phyloP scores from a whole-genome alignment of 192 early-diverging fungal species.

The Pilaira anomala region DNA sequence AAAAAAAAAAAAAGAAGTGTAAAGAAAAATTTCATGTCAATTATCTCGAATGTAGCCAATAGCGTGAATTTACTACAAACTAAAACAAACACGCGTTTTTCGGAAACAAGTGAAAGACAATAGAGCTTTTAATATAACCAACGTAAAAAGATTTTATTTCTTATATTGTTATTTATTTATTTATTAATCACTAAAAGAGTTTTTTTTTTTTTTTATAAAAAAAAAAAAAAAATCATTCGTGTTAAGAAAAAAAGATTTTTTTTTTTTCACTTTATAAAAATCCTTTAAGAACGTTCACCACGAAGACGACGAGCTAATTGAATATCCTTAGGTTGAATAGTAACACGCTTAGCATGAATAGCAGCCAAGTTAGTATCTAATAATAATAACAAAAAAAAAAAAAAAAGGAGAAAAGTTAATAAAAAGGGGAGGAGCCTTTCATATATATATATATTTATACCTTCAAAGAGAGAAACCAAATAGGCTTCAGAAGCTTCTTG shows the following conservation, averaged over 20 bases:
- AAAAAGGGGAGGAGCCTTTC: neutral
- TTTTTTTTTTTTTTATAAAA: neutral
- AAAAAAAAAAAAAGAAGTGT: neutral
- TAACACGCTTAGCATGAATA: conserved; percentile 97
- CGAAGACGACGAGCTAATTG: conserved; percentile 96
- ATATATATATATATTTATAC: neutral
- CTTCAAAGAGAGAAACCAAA: conserved; percentile 83
- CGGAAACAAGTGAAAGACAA: neutral
- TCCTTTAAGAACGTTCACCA: conserved; percentile 80
- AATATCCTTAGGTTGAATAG: conserved; percentile 99
- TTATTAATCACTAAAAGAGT: too few species aligned
- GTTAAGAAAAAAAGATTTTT: neutral
- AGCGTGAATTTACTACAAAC: too few species aligned
- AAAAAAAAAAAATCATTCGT: too few species aligned
- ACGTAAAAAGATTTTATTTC: neutral
- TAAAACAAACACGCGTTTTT: neutral
- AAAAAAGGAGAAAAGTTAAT: neutral
- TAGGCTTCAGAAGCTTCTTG: conserved; percentile 98
- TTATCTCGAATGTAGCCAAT: too few species aligned
- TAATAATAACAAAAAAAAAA: too few species aligned
- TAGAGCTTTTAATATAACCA: too few species aligned
- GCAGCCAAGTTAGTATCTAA: conserved; percentile 97
- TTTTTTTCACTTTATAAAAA: too few species aligned
- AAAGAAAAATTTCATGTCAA: neutral
- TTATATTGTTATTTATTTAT: neutral